A percentile compares a stretch with the other conserved stretches of the same genome.
phyloP scores from a whole-genome alignment of 257 asterid genomes.

The Solanum verrucosum region DNA sequence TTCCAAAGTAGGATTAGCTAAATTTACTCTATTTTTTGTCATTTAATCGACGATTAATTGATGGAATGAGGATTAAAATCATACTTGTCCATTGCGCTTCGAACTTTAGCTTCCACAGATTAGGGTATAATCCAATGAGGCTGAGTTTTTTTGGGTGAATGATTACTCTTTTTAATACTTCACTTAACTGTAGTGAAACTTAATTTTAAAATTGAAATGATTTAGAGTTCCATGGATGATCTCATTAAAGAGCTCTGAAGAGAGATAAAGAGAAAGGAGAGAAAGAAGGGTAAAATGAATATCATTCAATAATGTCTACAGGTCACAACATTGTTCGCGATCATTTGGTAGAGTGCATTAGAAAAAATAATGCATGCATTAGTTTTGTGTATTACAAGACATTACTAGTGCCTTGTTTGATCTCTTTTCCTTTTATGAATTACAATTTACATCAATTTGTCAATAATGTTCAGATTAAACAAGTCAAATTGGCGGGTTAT shows the following conservation, averaged over 20 bases:
- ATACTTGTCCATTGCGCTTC: too few relatives aligned
- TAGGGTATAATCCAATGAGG: not conserved
- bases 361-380: not conserved
- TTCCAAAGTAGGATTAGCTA: too few relatives aligned
- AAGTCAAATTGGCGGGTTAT: not conserved
- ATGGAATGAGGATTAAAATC: too few relatives aligned
- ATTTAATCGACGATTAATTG: too few relatives aligned
- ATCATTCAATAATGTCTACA: not conserved
- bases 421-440: not conserved
- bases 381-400: not conserved
- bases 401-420: too few relatives aligned
- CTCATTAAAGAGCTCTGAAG: too few relatives aligned
- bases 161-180: not conserved
- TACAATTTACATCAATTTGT: not conserved
- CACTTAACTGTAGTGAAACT: not conserved
- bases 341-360: not conserved
- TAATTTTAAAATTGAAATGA: not conserved
- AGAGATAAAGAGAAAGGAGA: too few relatives aligned
- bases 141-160: not conserved
- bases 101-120: too few relatives aligned
- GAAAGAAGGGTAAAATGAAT: too few relatives aligned
- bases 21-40: too few relatives aligned
- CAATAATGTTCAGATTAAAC: not conserved
- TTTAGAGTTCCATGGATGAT: too few relatives aligned
- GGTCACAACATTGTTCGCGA: not conserved